phyloP scores from a whole-genome alignment of 1,284 basidiomycete species.

The Pyrrhoderma noxium region DNA sequence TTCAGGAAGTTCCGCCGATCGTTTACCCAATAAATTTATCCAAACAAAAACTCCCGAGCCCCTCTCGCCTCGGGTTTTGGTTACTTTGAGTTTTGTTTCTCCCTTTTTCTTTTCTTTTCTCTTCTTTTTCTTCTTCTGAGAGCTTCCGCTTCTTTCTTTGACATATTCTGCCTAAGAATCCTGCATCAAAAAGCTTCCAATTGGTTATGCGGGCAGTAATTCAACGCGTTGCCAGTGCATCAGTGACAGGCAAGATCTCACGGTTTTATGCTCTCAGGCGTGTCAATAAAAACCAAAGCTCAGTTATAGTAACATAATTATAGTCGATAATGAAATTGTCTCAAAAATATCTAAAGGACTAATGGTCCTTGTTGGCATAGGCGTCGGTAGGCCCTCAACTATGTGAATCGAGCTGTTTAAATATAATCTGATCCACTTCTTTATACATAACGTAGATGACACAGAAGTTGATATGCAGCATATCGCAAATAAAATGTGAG shows the following conservation, averaged over 20 bases:
- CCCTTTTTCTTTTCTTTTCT: background rate
- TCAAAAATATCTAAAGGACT: conserved; percentile 77
- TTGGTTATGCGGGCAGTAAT: conserved; percentile 67
- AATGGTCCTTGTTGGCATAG: conserved; percentile 85
- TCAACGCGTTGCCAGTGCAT: conserved; percentile 69
- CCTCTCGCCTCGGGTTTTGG: background rate
- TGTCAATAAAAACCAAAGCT: conserved; percentile 6
- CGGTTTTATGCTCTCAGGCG: background rate
- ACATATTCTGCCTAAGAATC: background rate
- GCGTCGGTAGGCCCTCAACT: conserved; percentile 38
- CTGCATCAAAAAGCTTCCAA: background rate
- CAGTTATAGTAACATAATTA: conserved; percentile 3
- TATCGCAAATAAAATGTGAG: conserved; percentile 74
- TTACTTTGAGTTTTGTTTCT: background rate
- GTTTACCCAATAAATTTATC: background rate
- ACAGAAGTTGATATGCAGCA: conserved; percentile 60
- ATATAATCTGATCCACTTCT: conserved; percentile 17
- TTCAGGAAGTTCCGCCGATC: too few species aligned
- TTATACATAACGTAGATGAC: conserved; percentile 67
- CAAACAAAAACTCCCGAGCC: background rate
- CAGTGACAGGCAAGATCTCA: conserved; percentile 51
- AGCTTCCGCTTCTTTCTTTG: background rate
- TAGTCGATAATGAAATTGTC: conserved; percentile 66
- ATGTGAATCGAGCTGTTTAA: conserved; percentile 9
- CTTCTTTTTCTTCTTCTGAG: background rate